A percentile compares a stretch with the other conserved stretches of the same genome.
phyloP scores from a whole-genome alignment of 768 basidiomycete species.

The Lactifluus subvellereus region DNA sequence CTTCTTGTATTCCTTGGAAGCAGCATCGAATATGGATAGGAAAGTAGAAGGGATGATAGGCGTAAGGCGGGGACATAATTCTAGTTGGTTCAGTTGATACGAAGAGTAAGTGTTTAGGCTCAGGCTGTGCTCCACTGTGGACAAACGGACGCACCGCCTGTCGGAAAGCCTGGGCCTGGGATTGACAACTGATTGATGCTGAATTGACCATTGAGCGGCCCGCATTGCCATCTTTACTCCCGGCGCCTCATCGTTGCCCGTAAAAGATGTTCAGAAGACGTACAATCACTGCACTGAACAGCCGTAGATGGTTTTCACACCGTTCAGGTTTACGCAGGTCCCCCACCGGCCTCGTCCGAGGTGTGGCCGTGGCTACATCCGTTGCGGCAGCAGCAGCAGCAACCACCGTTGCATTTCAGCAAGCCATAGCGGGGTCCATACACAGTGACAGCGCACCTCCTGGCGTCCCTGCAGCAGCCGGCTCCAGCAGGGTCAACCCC shows the following conservation, averaged over 20 bases:
- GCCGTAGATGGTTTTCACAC: conserved; percentile 9
- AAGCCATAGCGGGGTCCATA: conserved; percentile 21
- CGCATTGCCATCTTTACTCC: too few species aligned
- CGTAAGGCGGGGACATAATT: too few species aligned
- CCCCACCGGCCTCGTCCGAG: conserved; percentile 1
- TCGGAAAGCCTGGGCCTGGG: too few species aligned
- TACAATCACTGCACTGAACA: not conserved
- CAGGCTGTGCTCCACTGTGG: too few species aligned
- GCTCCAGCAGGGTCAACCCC: not conserved
- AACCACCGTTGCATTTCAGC: conserved; percentile 7
- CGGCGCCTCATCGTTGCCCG: too few species aligned
- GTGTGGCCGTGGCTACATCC: conserved; percentile 7
- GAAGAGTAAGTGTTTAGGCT: too few species aligned
- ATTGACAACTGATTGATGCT: too few species aligned
- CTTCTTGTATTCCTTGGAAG: not conserved
- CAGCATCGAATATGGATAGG: not conserved
- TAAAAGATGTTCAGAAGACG: conserved; percentile 14
- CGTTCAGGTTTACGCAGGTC: not conserved
- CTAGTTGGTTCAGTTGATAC: too few species aligned
- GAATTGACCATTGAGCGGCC: too few species aligned
- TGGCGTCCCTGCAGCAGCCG: not conserved
- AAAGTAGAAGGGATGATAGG: not conserved
- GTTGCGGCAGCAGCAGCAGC: conserved; percentile 1
- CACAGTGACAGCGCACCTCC: conserved; percentile 33
- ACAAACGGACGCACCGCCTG: too few species aligned